phyloP scores from a whole-genome alignment of 345 rosid genomes.

The Dovyalis caffra region DNA sequence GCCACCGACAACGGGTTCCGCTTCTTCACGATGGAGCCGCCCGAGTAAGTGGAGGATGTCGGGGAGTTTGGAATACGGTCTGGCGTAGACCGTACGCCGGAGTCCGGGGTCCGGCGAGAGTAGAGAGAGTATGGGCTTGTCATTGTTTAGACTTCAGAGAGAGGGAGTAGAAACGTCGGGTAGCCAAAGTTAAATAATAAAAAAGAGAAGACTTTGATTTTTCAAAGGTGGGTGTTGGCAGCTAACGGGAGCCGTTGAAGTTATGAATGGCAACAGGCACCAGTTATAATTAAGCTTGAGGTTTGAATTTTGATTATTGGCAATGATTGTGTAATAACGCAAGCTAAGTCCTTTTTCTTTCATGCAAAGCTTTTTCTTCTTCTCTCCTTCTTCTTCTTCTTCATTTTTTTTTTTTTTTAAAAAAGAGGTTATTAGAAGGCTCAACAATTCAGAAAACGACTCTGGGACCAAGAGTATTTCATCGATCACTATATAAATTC shows the following conservation, averaged over 20 bases:
- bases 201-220: constrained; percentile 9
- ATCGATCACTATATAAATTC: no score
- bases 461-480: no score
- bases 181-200: neutral
- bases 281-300: neutral
- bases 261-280: neutral
- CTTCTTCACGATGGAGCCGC: constrained; percentile 38
- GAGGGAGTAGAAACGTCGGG: constrained; percentile 22
- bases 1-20: constrained; percentile 33
- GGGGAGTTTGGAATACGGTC: constrained; percentile 34
- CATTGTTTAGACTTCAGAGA: constrained; percentile 10
- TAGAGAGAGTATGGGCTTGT: constrained; percentile 22
- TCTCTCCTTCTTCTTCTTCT: no score
- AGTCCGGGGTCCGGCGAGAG: constrained; percentile 39
- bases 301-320: neutral
- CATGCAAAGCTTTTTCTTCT: no score
- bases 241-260: constrained; percentile 14
- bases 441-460: no score
- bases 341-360: neutral
- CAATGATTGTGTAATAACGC: neutral
- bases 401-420: no score
- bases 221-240: constrained; percentile 1
- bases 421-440: no score
- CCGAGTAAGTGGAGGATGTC: constrained; percentile 31
- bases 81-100: constrained; percentile 41